These are phyloP conservation scores for Citeromyces matritensis DNA, from an alignment of 805 yeast species.

Conservation along the genomic window DNA sequence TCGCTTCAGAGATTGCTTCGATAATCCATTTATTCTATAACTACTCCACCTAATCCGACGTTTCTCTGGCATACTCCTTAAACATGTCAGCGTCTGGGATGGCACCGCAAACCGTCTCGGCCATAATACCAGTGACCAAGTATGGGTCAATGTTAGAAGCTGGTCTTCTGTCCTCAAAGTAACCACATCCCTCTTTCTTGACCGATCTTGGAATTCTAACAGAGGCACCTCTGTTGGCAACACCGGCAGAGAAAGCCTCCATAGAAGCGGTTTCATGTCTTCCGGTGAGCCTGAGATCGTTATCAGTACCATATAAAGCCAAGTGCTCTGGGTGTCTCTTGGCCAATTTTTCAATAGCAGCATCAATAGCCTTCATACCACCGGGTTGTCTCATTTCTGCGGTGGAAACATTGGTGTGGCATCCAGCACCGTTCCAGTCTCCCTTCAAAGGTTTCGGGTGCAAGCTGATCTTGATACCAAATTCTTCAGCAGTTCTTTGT, in stretches of 20 bases:
- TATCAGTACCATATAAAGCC: conserved; percentile 88
- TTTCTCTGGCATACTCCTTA: conserved; percentile 76
- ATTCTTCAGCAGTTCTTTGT: conserved; percentile 94
- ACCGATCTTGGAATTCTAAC: conserved; percentile 98
- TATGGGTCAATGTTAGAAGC: conserved; percentile 99
- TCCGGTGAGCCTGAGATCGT: conserved; percentile 92
- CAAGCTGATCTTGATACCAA: conserved; percentile 95
- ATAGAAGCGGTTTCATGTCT: conserved; percentile 96
- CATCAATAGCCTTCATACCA: conserved; percentile 91
- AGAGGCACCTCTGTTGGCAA: conserved; percentile 99
- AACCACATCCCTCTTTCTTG: conserved; percentile 94
- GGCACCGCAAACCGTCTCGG: conserved; percentile 91
- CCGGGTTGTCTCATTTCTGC: conserved; percentile 83
- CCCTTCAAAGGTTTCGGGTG: conserved; percentile 99
- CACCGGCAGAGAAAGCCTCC: conserved; percentile 87
- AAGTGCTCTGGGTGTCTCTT: conserved; percentile 96
- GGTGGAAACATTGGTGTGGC: conserved; percentile 98
- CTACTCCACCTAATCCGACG: conserved; percentile 5
- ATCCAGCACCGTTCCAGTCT: conserved; percentile 99
- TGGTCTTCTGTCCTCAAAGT: conserved; percentile 99
- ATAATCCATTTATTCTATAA: no score
- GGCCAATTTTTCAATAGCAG: conserved; percentile 83
- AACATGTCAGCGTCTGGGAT: conserved; percentile 92
- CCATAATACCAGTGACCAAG: conserved; percentile 96
- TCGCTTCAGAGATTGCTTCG: no score